Percentiles rank a stretch among this genome's conserved stretches.
These are phyloP conservation scores for Pulicaria dysenterica DNA, from an alignment of 129 eudicot species.

Conservation along the genomic window DNA sequence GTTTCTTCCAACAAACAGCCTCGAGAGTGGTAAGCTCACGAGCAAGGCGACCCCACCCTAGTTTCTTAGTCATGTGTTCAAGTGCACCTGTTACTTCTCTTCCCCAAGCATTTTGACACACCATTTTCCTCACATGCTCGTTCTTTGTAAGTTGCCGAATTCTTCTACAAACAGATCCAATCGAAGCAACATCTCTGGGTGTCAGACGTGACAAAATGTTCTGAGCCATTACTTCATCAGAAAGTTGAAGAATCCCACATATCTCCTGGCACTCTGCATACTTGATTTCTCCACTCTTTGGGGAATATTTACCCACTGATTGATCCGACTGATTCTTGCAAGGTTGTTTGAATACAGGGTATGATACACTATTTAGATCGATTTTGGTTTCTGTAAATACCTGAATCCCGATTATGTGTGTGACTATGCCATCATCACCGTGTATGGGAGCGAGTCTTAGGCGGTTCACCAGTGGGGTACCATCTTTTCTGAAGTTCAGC, in stretches of 20 bases:
- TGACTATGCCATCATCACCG: conserved; percentile 73
- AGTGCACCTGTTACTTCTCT: conserved; percentile 79
- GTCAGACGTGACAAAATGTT: conserved; percentile 81
- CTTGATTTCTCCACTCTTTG: conserved; percentile 40
- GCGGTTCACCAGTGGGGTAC: conserved; percentile 84
- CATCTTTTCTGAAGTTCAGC: conserved; percentile 89
- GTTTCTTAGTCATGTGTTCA: conserved; percentile 71
- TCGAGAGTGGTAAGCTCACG: conserved; percentile 88
- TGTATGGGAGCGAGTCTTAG: conserved; percentile 76
- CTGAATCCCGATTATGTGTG: conserved; percentile 85
- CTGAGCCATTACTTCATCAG: conserved; percentile 90
- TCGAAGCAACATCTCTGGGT: conserved; percentile 89
- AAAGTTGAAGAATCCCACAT: conserved; percentile 80
- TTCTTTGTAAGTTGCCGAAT: conserved; percentile 76
- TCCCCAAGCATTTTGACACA: conserved; percentile 97
- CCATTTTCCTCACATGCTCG: conserved; percentile 88
- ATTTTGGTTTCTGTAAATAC: conserved; percentile 70
- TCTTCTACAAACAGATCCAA: conserved; percentile 86
- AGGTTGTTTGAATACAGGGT: conserved; percentile 85
- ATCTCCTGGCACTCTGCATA: conserved; percentile 42
- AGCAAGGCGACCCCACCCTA: conserved; percentile 92
- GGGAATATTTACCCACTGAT: conserved; percentile 32
- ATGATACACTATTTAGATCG: conserved; percentile 73
- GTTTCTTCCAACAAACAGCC: conserved; percentile 83
- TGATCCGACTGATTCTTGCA: conserved; percentile 48